Percentiles rank a stretch among this genome's conserved stretches.
These are phyloP conservation scores for Maudiozyma turicensis DNA, from an alignment of 805 yeast genomes.

Conservation along the genomic window DNA sequence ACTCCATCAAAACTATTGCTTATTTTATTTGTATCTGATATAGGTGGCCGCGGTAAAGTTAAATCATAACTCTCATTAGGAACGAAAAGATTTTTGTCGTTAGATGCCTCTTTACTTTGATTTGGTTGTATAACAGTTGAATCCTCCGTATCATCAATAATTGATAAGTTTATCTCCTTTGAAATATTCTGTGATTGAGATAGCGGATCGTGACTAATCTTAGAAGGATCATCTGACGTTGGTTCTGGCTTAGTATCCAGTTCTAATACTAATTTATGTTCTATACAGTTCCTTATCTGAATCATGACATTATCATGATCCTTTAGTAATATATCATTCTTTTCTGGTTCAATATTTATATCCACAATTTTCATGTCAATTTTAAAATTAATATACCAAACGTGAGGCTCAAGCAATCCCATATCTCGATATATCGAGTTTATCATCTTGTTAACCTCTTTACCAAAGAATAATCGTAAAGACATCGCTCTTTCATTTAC, in stretches of 20 bases:
- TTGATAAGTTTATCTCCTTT: not conserved
- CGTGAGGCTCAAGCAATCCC: constrained; percentile 22
- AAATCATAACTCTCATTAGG: no score
- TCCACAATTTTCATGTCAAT: constrained; percentile 23
- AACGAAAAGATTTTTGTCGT: not conserved
- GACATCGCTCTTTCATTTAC: constrained; percentile 30
- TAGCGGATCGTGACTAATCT: not conserved
- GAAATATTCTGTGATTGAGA: not conserved
- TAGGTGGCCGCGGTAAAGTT: not conserved
- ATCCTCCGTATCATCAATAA: not conserved
- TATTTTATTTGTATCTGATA: not conserved
- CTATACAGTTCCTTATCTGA: constrained; percentile 7
- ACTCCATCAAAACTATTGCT: no score
- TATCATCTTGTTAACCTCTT: constrained; percentile 17
- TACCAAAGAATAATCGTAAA: constrained; percentile 27
- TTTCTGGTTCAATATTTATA: constrained; percentile 38
- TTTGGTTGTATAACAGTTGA: not conserved
- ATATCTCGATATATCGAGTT: constrained; percentile 17
- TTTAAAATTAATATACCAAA: constrained; percentile 31
- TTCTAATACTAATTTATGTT: not conserved
- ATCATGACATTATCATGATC: constrained; percentile 15
- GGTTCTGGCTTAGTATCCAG: not conserved
- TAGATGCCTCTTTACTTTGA: not conserved
- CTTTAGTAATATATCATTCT: constrained; percentile 31
- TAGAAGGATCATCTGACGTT: not conserved